These are phyloP conservation scores for Crassisporium funariophilum DNA, from an alignment of 768 basidiomycete genomes.

Conservation along the genomic window DNA sequence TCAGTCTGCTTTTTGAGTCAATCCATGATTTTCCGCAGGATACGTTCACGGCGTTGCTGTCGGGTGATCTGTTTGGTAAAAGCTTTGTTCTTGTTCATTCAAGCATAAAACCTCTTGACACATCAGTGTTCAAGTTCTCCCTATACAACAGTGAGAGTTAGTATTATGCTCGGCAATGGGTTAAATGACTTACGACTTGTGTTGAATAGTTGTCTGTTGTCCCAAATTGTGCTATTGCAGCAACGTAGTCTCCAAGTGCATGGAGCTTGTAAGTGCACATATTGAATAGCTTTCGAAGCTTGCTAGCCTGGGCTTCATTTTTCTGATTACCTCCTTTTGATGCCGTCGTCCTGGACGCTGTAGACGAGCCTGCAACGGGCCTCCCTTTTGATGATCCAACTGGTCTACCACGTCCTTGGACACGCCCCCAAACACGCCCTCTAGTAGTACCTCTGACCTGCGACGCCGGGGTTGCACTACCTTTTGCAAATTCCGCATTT, in stretches of 20 bases:
- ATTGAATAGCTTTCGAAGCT: constrained; percentile 6
- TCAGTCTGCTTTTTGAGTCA: not conserved
- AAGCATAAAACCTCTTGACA: constrained; percentile 13
- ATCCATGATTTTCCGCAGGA: constrained; percentile 1
- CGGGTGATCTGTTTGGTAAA: constrained; percentile 7
- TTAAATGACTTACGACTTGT: constrained; percentile 7
- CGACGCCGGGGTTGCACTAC: too few relatives aligned
- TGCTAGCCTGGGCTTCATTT: not conserved
- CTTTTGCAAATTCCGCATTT: too few relatives aligned
- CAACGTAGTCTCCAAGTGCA: constrained; percentile 13
- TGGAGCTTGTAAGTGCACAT: constrained; percentile 13
- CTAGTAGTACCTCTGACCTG: too few relatives aligned
- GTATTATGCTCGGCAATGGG: too few relatives aligned
- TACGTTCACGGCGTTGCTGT: constrained; percentile 10
- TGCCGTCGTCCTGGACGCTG: too few relatives aligned
- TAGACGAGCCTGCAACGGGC: too few relatives aligned
- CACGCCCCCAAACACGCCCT: too few relatives aligned
- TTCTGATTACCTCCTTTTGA: constrained; percentile 14
- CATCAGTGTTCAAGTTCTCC: constrained; percentile 15
- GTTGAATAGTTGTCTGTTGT: constrained; percentile 11
- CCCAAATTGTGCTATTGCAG: constrained; percentile 8
- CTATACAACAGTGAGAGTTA: not conserved
- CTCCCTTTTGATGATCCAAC: too few relatives aligned
- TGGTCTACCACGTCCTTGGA: too few relatives aligned
- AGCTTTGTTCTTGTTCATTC: constrained; percentile 9